phyloP scores from a whole-genome alignment of 305 asterid species.

The Fraxinus velutina region DNA sequence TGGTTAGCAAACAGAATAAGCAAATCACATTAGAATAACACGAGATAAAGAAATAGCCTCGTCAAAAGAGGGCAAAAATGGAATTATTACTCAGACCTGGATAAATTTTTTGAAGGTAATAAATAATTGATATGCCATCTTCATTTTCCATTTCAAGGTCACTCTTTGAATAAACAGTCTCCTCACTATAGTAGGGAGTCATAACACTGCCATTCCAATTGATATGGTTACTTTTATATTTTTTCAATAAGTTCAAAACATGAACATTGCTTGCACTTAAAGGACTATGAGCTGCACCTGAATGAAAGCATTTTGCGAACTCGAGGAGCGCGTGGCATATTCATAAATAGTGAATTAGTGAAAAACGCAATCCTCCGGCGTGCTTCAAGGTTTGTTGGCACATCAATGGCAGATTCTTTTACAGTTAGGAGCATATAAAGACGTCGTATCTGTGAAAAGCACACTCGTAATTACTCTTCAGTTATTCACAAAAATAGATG shows the following conservation, averaged over 20 bases:
- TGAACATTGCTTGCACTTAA: slow-evolving; percentile 8
- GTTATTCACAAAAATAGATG: slow-evolving; percentile 11
- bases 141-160: slow-evolving; percentile 98
- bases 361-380: slow-evolving; percentile 91
- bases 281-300: slow-evolving; percentile 51
- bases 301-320: slow-evolving; percentile 98
- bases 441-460: slow-evolving; percentile 69
- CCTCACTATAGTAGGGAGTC: slow-evolving; percentile 99
- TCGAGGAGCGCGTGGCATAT: slow-evolving; percentile 97
- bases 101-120: slow-evolving; percentile 81
- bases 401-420: slow-evolving; percentile 88
- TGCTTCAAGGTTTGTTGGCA: slow-evolving; percentile 96
- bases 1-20: slow-evolving; percentile 13
- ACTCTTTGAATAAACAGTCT: slow-evolving; percentile 88
- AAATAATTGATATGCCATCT: slow-evolving; percentile 90
- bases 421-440: slow-evolving; percentile 94
- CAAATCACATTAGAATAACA: slow-evolving; percentile 15
- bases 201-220: slow-evolving; percentile 68
- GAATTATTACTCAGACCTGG: slow-evolving; percentile 64
- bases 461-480: slow-evolving; percentile 10
- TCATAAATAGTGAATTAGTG: slow-evolving; percentile 92
- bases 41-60: slow-evolving; percentile 2
- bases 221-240: slow-evolving; percentile 19
- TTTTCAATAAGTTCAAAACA: background rate
- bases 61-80: slow-evolving; percentile 23